These are phyloP conservation scores for Hanseniaspora osmophila DNA, from an alignment of 805 yeast species.

Conservation along the genomic window DNA sequence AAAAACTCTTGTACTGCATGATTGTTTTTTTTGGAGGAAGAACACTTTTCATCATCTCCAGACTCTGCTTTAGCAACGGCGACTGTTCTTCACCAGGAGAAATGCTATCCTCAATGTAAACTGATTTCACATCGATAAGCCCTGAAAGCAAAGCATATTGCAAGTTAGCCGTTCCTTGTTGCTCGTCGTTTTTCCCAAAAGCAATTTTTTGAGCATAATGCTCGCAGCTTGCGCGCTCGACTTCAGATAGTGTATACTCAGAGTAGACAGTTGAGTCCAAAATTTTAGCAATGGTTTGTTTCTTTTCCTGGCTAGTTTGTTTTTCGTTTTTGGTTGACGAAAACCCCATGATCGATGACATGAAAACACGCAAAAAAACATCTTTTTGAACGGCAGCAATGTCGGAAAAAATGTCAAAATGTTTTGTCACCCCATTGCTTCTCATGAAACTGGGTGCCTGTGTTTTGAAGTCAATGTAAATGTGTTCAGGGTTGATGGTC, in stretches of 20 bases:
- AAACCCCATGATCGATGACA: slow-evolving; percentile 18
- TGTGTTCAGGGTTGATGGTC: slow-evolving; percentile 6
- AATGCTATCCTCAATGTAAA: slow-evolving; percentile 16
- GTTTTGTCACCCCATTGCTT: slow-evolving; percentile 19
- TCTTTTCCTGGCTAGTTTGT: background rate
- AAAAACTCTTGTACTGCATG: slow-evolving; percentile 15
- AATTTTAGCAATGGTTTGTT: background rate
- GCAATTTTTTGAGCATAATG: background rate
- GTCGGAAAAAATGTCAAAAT: slow-evolving; percentile 22
- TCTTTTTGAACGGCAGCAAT: slow-evolving; percentile 20
- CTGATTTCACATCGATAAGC: slow-evolving; percentile 2
- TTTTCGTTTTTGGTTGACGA: slow-evolving; percentile 8
- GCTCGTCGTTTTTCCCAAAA: background rate
- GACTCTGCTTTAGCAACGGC: slow-evolving; percentile 12
- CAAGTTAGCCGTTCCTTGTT: background rate
- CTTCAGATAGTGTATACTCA: too few species aligned
- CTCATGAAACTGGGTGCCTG: slow-evolving; percentile 18
- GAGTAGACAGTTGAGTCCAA: too few species aligned
- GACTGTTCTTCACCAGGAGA: slow-evolving; percentile 16
- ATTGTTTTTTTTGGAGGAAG: slow-evolving; percentile 17
- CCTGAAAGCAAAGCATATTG: slow-evolving; percentile 1
- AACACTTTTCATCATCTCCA: slow-evolving; percentile 12
- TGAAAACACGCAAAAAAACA: slow-evolving; percentile 15
- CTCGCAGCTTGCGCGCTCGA: too few species aligned
- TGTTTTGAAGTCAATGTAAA: slow-evolving; percentile 16